These are phyloP conservation scores for Bathelium albidoporum DNA, from an alignment of 495 filamentous ascomycete species.

Conservation along the genomic window DNA sequence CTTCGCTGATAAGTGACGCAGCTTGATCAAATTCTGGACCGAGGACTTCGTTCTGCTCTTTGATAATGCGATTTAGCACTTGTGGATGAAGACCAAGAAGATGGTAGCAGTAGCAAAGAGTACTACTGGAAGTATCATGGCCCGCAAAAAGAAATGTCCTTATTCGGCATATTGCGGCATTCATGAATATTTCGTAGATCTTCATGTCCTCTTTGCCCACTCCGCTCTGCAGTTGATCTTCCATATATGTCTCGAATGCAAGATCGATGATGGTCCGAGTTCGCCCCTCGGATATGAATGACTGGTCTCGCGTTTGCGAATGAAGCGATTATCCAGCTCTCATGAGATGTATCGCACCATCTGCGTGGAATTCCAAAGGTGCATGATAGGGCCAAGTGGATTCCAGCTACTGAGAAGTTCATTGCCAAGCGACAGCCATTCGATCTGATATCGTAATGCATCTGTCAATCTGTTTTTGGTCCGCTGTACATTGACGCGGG, in stretches of 20 bases:
- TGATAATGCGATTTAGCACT: conserved; percentile 15
- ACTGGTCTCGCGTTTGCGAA: conserved; percentile 4
- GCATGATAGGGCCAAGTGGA: conserved; percentile 19
- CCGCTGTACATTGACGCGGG: conserved; percentile 25
- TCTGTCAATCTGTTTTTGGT: conserved; percentile 26
- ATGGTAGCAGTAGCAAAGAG: conserved; percentile 27
- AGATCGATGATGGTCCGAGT: conserved; percentile 26
- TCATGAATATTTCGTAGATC: conserved; percentile 23
- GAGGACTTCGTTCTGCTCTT: conserved; percentile 31
- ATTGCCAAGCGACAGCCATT: conserved; percentile 17
- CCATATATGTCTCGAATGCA: conserved; percentile 26
- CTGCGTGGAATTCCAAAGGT: conserved; percentile 24
- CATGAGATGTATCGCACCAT: conserved; percentile 29
- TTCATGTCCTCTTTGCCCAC: conserved; percentile 4
- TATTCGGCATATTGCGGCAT: conserved; percentile 24
- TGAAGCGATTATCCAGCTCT: conserved; percentile 30
- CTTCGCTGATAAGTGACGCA: conserved; percentile 18
- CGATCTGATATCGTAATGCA: conserved; percentile 27
- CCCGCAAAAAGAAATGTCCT: conserved; percentile 35
- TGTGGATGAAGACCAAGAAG: conserved; percentile 25
- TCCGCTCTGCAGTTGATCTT: background rate
- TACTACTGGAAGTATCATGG: conserved; percentile 32
- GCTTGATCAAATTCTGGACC: conserved; percentile 15
- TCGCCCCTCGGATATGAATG: conserved; percentile 5
- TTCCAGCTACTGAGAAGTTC: conserved; percentile 17